Evolutionary conservation across 441 rosid genomes (phyloP), one percentile per base, ranked within the genome.

Genomic region (Bocquillonia castaneifolia): DNA sequence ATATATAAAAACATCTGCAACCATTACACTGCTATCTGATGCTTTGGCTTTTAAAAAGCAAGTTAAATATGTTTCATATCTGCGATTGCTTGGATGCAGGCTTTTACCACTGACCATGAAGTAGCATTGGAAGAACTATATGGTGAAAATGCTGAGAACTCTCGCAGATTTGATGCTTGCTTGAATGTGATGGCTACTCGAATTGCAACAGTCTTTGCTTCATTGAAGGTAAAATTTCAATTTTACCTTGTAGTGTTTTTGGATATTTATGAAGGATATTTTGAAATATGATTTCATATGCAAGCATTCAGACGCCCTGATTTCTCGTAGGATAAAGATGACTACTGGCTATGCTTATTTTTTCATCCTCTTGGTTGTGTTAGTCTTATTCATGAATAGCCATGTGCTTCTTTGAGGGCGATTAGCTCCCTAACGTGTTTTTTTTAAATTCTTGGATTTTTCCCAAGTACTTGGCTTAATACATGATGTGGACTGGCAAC

Each of bases 131-230:
- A 85, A 73, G 92, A 91, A 68, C 90, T 95, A 61, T 92, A 86
- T 57, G 83, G 86, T 71, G 87, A 81, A 29, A 90, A 84, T 60
- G 89, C 78, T 66, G 93, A 86, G 78, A 80, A 83, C 75, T 76
- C 85, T 79, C 84, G 83, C 68, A 87, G 76, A 75, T 90, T 86
- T 39, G 96, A 89, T 71, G 90, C 81, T 0, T 92, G 90, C 72
- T 80, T 95, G 86, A 89, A 85, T 83, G 80, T 81, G 81, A 88
- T 91, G 96, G 98, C 99, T 51, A 75, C 85, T 69, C 95, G 98
- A 67, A 82, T 95, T 73, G 93, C 99, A 70, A 95, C 99, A 50
- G 97, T 95, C 67, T 89, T 95, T 78, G 98, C 99, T 74, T 95
- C 99, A 68, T 70, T 95, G 59, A 91, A 89, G 96, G 99, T 94